A percentile compares a stretch with the other conserved stretches of the same genome.
These are phyloP conservation scores for Arthrobotrys sphaeroides DNA, from an alignment of 2,329 filamentous ascomycete genomes.

Conservation along the genomic window DNA sequence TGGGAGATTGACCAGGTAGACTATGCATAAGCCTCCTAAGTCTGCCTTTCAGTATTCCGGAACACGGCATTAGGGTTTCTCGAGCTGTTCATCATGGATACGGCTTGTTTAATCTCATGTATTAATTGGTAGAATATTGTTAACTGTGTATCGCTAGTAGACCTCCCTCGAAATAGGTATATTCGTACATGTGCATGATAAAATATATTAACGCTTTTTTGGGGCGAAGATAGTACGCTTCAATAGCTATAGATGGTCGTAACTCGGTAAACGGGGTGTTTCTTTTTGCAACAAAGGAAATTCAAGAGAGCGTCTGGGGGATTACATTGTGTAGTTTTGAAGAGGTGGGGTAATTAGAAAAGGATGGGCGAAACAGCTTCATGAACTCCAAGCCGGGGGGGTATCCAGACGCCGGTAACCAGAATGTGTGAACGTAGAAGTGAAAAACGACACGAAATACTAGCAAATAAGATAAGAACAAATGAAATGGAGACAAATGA, in stretches of 20 bases:
- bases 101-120: background rate
- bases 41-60: no score
- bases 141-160: conserved; percentile 1
- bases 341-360: background rate
- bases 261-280: background rate
- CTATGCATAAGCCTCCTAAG: background rate
- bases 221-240: background rate
- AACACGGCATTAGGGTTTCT: no score
- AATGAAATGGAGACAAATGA: background rate
- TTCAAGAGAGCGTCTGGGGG: background rate
- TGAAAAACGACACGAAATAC: background rate
- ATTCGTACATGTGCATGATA: conserved; percentile 4
- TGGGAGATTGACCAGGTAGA: conserved; percentile 9
- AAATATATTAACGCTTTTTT: conserved; percentile 4
- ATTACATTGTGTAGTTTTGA: conserved; percentile 15
- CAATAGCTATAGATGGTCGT: background rate
- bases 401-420: conserved; percentile 41
- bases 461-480: conserved; percentile 15
- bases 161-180: conserved; percentile 11
- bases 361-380: conserved; percentile 1
- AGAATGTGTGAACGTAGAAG: background rate
- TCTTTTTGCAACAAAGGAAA: conserved; percentile 17
- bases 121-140: background rate
- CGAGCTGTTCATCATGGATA: no score
- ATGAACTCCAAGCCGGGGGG: conserved; percentile 39